phyloP scores from a whole-genome alignment of 192 early-diverging fungal species.

The Backusella australiensis region DNA sequence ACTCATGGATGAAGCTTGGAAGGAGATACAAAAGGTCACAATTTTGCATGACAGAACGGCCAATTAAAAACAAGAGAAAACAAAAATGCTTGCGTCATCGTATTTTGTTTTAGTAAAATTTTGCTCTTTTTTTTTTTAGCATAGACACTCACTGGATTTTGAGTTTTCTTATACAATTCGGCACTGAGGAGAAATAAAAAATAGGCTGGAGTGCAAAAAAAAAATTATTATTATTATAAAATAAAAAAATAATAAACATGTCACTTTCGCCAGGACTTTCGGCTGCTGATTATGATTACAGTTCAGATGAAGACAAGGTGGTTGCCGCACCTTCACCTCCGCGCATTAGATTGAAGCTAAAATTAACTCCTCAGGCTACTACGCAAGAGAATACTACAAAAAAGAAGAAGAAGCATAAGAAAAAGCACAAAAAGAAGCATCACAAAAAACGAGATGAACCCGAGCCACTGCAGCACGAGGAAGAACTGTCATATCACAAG shows the following conservation, averaged over 20 bases:
- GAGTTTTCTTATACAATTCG: background rate
- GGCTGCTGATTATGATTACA: slow-evolving; percentile 21
- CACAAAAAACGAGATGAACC: background rate
- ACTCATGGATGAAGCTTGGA: too few relatives aligned
- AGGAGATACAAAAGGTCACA: too few relatives aligned
- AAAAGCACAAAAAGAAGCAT: slow-evolving; percentile 25
- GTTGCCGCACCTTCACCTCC: background rate
- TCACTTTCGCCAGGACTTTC: slow-evolving; percentile 20
- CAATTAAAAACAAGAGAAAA: background rate
- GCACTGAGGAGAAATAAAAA: slow-evolving; percentile 8
- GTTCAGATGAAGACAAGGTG: slow-evolving; percentile 17
- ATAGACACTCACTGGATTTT: background rate
- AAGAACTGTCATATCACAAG: slow-evolving; percentile 11
- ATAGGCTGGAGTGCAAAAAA: slow-evolving; percentile 1
- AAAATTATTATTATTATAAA: background rate
- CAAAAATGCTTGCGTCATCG: background rate
- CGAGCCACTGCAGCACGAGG: background rate
- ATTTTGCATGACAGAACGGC: background rate
- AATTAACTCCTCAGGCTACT: slow-evolving; percentile 15
- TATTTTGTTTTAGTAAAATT: background rate
- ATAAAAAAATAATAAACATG: slow-evolving; percentile 1
- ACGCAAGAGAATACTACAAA: slow-evolving; percentile 13
- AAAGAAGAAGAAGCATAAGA: slow-evolving; percentile 27
- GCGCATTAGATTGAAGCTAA: slow-evolving; percentile 28
- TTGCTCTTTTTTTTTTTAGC: slow-evolving; percentile 1